These are phyloP conservation scores for Incumbomyces delicatus DNA, from an alignment of 2,329 filamentous ascomycete species.

Conservation along the genomic window DNA sequence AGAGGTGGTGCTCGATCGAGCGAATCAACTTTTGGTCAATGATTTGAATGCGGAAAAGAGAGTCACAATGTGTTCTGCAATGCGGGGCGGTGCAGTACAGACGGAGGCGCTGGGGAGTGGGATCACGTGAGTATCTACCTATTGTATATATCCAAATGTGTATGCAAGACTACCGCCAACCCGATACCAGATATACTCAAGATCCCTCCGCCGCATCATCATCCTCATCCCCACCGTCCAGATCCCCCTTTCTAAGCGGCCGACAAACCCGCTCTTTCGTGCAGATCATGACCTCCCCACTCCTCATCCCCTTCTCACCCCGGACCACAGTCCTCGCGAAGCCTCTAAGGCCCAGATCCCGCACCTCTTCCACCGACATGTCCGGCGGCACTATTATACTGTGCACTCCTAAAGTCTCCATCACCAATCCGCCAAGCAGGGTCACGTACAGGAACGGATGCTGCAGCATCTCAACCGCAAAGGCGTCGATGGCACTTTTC, in stretches of 20 bases:
- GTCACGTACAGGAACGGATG: slow-evolving; percentile 87
- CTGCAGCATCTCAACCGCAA: slow-evolving; percentile 83
- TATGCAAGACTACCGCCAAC: too few relatives aligned
- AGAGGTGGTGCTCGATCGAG: too few relatives aligned
- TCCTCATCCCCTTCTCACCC: slow-evolving; percentile 10
- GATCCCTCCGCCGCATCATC: too few relatives aligned
- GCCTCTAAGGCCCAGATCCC: slow-evolving; percentile 12
- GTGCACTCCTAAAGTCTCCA: slow-evolving; percentile 59
- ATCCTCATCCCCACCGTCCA: slow-evolving; percentile 21
- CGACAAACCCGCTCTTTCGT: slow-evolving; percentile 15
- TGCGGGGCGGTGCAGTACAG: too few relatives aligned
- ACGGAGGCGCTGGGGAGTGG: too few relatives aligned
- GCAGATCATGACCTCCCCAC: slow-evolving; percentile 17
- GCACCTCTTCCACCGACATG: slow-evolving; percentile 13
- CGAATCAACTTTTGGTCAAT: too few relatives aligned
- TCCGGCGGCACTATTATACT: slow-evolving; percentile 40
- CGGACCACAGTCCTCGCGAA: slow-evolving; percentile 18
- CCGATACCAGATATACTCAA: too few relatives aligned
- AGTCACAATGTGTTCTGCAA: too few relatives aligned
- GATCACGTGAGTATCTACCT: too few relatives aligned
- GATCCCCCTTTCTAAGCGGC: slow-evolving; percentile 15
- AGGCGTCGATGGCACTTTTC: slow-evolving; percentile 67
- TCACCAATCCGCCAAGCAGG: slow-evolving; percentile 66
- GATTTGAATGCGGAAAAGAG: too few relatives aligned
- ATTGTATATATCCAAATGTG: too few relatives aligned